Evolutionary conservation across 192 early-diverging fungal genomes (phyloP).

Genomic region (Coemansia sp.): DNA sequence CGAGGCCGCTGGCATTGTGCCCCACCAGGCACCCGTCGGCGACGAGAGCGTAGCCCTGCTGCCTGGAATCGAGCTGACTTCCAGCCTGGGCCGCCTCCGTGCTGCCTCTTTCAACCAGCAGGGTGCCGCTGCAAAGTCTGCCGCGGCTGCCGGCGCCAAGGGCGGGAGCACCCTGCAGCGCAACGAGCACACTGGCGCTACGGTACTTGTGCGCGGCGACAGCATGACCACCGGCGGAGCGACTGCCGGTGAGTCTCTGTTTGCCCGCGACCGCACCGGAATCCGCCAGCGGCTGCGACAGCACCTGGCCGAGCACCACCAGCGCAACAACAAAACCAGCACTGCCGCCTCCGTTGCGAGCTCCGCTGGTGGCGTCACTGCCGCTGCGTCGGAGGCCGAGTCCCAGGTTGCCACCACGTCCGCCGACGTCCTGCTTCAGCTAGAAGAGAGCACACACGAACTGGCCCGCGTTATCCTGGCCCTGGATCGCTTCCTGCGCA

Average conservation of each 20-base stretch:
- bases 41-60: slow-evolving; percentile 42
- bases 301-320: slow-evolving; percentile 51
- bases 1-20: slow-evolving; percentile 53
- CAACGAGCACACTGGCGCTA: slow-evolving; percentile 49
- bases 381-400: slow-evolving; percentile 2
- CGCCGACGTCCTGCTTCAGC: slow-evolving; percentile 44
- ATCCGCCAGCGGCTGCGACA: slow-evolving; percentile 52
- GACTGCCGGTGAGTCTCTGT: slow-evolving; percentile 34
- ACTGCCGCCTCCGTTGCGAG: not conserved
- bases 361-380: slow-evolving; percentile 2
- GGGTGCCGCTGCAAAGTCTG: not conserved
- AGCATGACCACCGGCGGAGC: slow-evolving; percentile 4
- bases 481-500: slow-evolving; percentile 47
- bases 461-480: slow-evolving; percentile 49
- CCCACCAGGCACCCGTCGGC: slow-evolving; percentile 6
- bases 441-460: slow-evolving; percentile 48
- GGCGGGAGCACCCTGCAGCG: slow-evolving; percentile 45
- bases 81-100: slow-evolving; percentile 13
- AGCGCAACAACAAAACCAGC: slow-evolving; percentile 25
- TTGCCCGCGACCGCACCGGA: slow-evolving; percentile 42
- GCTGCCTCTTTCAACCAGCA: slow-evolving; percentile 13
- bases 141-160: slow-evolving; percentile 2
- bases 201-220: slow-evolving; percentile 36
- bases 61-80: slow-evolving; percentile 33
- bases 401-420: not conserved